Base-by-base conservation (phyloP, 345 rosid species). In the Salix arbutifolia region DNA sequence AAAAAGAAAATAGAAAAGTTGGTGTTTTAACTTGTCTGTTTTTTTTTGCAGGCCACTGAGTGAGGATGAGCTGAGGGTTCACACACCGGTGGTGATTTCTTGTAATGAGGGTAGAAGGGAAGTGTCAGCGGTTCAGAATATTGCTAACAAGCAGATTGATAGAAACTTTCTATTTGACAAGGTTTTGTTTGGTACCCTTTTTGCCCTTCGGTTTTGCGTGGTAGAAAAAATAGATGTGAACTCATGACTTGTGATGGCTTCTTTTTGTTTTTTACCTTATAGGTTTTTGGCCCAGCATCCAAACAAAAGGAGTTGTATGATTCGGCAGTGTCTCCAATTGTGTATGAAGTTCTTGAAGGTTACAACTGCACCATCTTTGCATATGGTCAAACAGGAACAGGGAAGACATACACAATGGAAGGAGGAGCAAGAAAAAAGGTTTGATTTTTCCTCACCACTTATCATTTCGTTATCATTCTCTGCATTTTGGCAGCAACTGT, bases 331-430 rank as follows among this genome's bases (percentile, higher is more conserved):
- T 89, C 89, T 74, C 98, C 99, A 26, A 90, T 92, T 77, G 99
- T 96, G 25, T 87, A 84, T 81, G 98, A 96, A 93, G 99, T 96
- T 68, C 96, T 96, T 48, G 98, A 96, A 82, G 99, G 99, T 70
- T 96, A 96, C 74, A 96, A 96, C 82, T 96, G 98, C 86, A 96
- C 99, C 48, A 96, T 96, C 82, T 96, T 96, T 88, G 99, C 99
- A 4, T 96, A 96, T 78, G 99, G 99, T 69, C 99, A 96, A 81
- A 96, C 98, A 4, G 99, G 98, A 78, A 96, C 98, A 19, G 99
- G 99, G 50, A 96, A 96, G 81, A 96, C 99, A 21, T 96, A 96
- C 86, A 96, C 98, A 1, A 96, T 96, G 99, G 99, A 96, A 88
- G 99, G 99, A 78, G 99, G 97, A 75, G 92, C 89, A 28, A 87